phyloP scores from a whole-genome alignment of 805 yeast genomes.

The Wickerhamiella sergipiensis region DNA sequence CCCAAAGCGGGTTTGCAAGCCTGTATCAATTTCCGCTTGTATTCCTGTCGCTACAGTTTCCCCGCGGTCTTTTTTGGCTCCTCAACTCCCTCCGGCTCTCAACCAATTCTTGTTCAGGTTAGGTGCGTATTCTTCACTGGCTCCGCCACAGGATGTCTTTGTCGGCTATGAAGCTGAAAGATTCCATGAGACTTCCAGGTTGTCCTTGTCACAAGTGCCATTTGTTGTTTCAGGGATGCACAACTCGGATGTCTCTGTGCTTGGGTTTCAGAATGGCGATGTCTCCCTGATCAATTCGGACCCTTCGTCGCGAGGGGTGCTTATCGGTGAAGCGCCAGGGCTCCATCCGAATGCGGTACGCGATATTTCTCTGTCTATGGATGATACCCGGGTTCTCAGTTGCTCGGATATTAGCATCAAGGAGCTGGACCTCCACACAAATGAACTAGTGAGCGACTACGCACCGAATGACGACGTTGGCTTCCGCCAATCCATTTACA shows the following conservation, averaged over 20 bases:
- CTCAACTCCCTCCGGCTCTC: not conserved
- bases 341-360: not conserved
- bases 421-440: not conserved
- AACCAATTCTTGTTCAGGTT: not conserved
- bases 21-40: no score
- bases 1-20: not conserved
- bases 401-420: not conserved
- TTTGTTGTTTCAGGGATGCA: not conserved
- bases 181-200: not conserved
- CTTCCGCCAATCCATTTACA: not conserved
- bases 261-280: not conserved
- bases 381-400: not conserved
- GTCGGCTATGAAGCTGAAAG: not conserved
- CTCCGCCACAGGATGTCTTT: not conserved
- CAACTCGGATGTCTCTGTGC: not conserved
- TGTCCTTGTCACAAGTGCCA: not conserved
- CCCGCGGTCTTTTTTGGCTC: no score
- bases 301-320: not conserved
- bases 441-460: not conserved
- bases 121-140: not conserved
- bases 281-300: not conserved
- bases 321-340: not conserved
- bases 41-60: no score
- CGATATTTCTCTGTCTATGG: not conserved
- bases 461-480: not conserved